Base-by-base conservation (phyloP, 2,329 filamentous ascomycete species). In the Monilinia vaccinii-corymbosi region DNA sequence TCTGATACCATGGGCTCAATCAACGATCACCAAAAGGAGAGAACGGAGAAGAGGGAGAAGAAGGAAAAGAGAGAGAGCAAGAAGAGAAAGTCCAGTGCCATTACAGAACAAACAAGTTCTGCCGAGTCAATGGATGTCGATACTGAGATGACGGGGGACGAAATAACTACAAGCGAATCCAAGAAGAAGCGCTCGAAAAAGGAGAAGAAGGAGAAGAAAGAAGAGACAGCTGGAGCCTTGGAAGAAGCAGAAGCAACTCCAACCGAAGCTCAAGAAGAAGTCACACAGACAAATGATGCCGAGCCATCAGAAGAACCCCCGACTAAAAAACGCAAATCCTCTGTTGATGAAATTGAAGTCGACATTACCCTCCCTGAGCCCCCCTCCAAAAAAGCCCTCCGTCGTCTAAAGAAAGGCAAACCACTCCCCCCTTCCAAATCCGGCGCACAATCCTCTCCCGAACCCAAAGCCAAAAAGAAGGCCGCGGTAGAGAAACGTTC, bases 361-460 rank as follows among this genome's bases (percentile, higher is more conserved):
- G 90, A 99, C 73, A 77, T 99, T 64, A 80, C 78, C 65, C 85
- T 89, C n/a, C 94, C 94, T 31, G 92, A 97, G 71, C 94, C 94
- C 23, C 90, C 91, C 1, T 97, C 94, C 38, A 99, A 97, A 75
- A 95, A 94, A 72, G 91, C 90, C 63, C 84, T 91, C 67, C 91
- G 94, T 72, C 86, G 87, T 63, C 83, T 95, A 61, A 97, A 97
- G 75, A 97, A 96, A 76, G 84, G 84, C 66, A 89, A 88, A 72
- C 71, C 79, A 1, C 70, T 83, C 1, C 79, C 70, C 25, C 64
- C 80, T 2, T 69, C 73, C 9, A 78, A 78, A 56, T 72, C 75
- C 9, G 70, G 69, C 40, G 76, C 74, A 60, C 67, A 75, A 73
- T 49, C 66, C 31, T 67, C 68, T 31, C 67, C 70, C 13, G 75